phyloP scores from a whole-genome alignment of 1,139 yeast genomes.

The Kodamaea alishanica region DNA sequence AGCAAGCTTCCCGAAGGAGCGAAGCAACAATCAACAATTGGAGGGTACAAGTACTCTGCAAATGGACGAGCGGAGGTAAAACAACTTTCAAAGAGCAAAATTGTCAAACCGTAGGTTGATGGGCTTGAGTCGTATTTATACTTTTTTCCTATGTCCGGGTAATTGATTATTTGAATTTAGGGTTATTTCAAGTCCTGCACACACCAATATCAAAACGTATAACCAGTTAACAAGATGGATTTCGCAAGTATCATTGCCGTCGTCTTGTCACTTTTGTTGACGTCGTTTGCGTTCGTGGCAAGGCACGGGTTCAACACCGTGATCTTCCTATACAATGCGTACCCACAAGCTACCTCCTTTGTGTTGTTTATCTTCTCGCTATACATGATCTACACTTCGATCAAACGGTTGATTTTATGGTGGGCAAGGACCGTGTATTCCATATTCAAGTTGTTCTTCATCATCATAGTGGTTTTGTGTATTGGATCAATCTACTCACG shows the following conservation, averaged over 20 bases:
- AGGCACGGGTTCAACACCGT: slow-evolving; percentile 16
- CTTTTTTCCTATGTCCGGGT: slow-evolving; percentile 11
- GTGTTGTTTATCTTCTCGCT: slow-evolving; percentile 17
- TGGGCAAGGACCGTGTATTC: slow-evolving; percentile 26
- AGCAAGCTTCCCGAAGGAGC: slow-evolving; percentile 14
- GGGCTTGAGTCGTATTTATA: slow-evolving; percentile 6
- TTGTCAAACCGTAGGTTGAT: not conserved
- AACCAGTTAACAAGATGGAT: slow-evolving; percentile 2
- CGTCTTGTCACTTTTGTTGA: slow-evolving; percentile 10
- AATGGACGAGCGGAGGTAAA: slow-evolving; percentile 33
- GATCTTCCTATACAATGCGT: slow-evolving; percentile 17
- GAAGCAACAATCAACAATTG: slow-evolving; percentile 26
- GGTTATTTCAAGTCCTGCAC: not conserved
- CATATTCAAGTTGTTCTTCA: slow-evolving; percentile 19
- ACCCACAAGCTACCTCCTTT: slow-evolving; percentile 25
- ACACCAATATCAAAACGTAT: not conserved
- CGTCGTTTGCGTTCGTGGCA: slow-evolving; percentile 14
- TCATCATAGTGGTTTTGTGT: slow-evolving; percentile 9
- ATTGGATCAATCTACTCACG: slow-evolving; percentile 16
- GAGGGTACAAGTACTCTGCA: slow-evolving; percentile 26
- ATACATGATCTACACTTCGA: slow-evolving; percentile 23
- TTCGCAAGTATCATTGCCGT: slow-evolving; percentile 8
- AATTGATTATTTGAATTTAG: slow-evolving; percentile 4
- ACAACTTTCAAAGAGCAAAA: slow-evolving; percentile 34
- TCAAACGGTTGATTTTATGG: slow-evolving; percentile 20